Conservation (phyloP, 352 stramenopile genomes). For the Aphanomyces euteiches region DNA sequence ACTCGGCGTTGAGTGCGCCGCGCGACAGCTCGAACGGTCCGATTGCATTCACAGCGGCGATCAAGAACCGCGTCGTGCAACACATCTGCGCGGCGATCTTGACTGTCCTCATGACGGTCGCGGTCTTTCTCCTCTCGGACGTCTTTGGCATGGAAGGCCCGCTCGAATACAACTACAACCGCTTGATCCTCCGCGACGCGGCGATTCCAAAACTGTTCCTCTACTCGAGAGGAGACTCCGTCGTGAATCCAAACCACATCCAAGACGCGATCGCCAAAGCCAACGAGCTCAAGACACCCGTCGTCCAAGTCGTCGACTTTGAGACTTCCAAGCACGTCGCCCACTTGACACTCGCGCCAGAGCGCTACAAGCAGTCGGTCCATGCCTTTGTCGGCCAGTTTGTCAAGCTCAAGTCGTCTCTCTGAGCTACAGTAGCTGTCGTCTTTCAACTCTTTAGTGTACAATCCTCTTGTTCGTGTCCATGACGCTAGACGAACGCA, state of each 20-base stretch:
- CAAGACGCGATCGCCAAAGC: neutral
- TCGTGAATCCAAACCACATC: neutral
- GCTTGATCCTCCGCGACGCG: neutral
- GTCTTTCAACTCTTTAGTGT: no score
- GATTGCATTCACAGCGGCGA: neutral
- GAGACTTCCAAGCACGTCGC: neutral
- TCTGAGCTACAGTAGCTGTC: no score
- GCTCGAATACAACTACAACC: no score
- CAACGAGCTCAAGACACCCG: neutral
- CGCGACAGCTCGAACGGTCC: neutral
- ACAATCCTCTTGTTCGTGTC: no score
- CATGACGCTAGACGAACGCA: no score
- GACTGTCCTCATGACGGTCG: neutral
- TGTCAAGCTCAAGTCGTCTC: neutral
- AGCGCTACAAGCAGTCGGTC: neutral
- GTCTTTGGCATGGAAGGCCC: neutral
- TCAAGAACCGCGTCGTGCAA: neutral
- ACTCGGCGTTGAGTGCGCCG: neutral
- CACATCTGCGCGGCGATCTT: neutral
- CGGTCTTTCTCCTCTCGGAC: neutral
- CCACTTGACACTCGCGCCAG: neutral
- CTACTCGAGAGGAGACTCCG: neutral
- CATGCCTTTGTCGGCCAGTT: neutral
- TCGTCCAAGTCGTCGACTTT: neutral
- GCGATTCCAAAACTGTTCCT: neutral